Base-by-base conservation (phyloP, 768 basidiomycete genomes). In the Collybia nuda region DNA sequence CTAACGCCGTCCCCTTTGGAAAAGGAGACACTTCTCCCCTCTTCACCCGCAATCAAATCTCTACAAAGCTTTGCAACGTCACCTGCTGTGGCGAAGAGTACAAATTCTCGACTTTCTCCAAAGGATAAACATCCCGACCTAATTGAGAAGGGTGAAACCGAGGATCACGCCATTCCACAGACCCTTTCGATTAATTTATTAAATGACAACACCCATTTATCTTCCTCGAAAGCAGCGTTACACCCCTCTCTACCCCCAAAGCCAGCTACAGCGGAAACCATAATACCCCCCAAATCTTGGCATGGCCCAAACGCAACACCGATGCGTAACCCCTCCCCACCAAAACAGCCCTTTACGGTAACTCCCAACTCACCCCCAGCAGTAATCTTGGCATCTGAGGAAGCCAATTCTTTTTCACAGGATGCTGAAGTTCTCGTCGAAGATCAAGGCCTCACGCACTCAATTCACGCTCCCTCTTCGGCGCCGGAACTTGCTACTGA, bases 371-470 rank as follows among this genome's bases (percentile, higher is more conserved):
- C 45, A 19, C 17, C 29, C 2, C 36, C 35, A 40, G 46, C 28
- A 2, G 18, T 21, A 5, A 43, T 35, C 12, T 32, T 24, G 24
- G 17, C 49, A 19, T 6, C 18, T 17, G 38, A 32, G 24, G 21
- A 43, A 19, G 35, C 44, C 12, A 36, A 47, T 12, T 7, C 23
- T 22, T 11, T 19, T 7, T 14, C 35, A 17, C 18, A 18, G 21
- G 22, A 14, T 24, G 19, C 40, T 11, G 51, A 46, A 40, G 39
- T 17, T 17, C 40, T 46, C 44, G 37, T 42, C 5, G 52, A 53
- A 23, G 65, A 66, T 11, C 62, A 54, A 43, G 56, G 59, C 48
- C 46, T 55, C 18, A 41, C 54, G 18, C 51, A 57, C 15, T 62
- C 63, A 24, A 51, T 60, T 12, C 62, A 60, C 38, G 44, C 57